Evolutionary conservation across 2,329 filamentous ascomycete genomes (phyloP).

Genomic region (Xylariales sp.): DNA sequence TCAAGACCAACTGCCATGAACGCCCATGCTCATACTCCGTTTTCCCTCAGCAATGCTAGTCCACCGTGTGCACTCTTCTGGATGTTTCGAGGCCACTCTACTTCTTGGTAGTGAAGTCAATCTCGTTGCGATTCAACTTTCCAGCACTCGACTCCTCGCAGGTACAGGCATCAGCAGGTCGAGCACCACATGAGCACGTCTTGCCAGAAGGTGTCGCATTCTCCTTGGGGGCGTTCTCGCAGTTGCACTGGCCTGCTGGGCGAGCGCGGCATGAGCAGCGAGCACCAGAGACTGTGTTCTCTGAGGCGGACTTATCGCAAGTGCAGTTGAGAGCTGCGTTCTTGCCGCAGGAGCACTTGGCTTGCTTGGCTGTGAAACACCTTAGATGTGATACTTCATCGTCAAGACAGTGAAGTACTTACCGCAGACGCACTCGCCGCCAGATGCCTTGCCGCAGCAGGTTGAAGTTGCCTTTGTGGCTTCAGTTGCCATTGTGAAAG

Average conservation of each 20-base stretch:
- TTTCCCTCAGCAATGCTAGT: too few relatives aligned
- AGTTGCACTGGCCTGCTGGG: slow-evolving; percentile 76
- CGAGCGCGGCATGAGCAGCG: slow-evolving; percentile 82
- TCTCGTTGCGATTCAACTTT: slow-evolving; percentile 66
- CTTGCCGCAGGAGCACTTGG: slow-evolving; percentile 85
- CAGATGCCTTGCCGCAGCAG: slow-evolving; percentile 50
- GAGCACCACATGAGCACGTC: slow-evolving; percentile 73
- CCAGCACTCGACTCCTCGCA: slow-evolving; percentile 67
- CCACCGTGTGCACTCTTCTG: too few relatives aligned
- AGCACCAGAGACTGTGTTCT: slow-evolving; percentile 70
- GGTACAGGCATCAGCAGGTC: slow-evolving; percentile 70
- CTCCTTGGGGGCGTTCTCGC: slow-evolving; percentile 66
- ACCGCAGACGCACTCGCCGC: slow-evolving; percentile 53
- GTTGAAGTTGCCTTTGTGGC: slow-evolving; percentile 36
- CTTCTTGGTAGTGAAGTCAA: slow-evolving; percentile 76
- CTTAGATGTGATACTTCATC: slow-evolving; percentile 9
- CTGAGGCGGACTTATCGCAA: slow-evolving; percentile 69
- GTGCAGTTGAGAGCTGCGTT: slow-evolving; percentile 80
- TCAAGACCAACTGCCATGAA: too few relatives aligned
- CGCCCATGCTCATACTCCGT: too few relatives aligned
- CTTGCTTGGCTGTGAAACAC: slow-evolving; percentile 48
- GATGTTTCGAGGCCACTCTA: too few relatives aligned
- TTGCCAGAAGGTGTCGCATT: slow-evolving; percentile 57
- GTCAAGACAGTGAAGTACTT: slow-evolving; percentile 26
- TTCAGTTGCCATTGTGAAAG: slow-evolving; percentile 29